Base-by-base conservation (phyloP, 768 basidiomycete species). In the Pulveroboletus sp. region DNA sequence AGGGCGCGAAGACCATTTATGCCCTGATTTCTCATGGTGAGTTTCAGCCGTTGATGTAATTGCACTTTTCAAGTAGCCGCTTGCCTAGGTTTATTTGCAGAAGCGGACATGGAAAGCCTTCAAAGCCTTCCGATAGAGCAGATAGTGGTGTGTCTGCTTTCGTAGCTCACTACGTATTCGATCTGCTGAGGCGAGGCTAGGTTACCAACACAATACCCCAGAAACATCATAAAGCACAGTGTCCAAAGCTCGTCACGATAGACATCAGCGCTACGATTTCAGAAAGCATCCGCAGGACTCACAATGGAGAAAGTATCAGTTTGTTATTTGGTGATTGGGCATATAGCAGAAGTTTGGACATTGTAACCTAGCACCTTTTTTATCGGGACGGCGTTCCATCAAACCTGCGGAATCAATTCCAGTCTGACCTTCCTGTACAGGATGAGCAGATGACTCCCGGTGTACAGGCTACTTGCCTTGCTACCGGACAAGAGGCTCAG, bases 151-250 rank as follows among this genome's bases (percentile, higher is more conserved):
- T 40, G 87, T 48, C 3, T 9, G 26, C 44, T 26, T 24, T 15
- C 5, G 17, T 7, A 11, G 18, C 30, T 40, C 27, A 17, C 24
- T 37, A 18, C 32, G 24, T 24, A 33, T 47, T 14, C 32, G 28
- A 38, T 39, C 35, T 32, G 35, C 51, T 52, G 32, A 60, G 33
- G 52, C 32, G 39, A n/a, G 43, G 30, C 41, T 60, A 92, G 85
- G 93, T 97, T 33, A 96, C 96, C 42, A 99, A 99, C 71, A 91
- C 94, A 12, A 85, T 95, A 51, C 93, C 93, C 15, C 93, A 96
- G 75, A 76, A 65, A 42, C 75, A 83, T 47, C 85, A 93, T 57
- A 73, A 79, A 58, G 69, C 59, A 3, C 62, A 66, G 30, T 85
- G 84, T 61, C 74, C 80, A 31, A 97, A 96, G 67, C 76, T 99